A percentile compares a stretch with the other conserved stretches of the same genome.
phyloP scores from a whole-genome alignment of 2,329 filamentous ascomycete species.

The Hymenoscyphus albidus region DNA sequence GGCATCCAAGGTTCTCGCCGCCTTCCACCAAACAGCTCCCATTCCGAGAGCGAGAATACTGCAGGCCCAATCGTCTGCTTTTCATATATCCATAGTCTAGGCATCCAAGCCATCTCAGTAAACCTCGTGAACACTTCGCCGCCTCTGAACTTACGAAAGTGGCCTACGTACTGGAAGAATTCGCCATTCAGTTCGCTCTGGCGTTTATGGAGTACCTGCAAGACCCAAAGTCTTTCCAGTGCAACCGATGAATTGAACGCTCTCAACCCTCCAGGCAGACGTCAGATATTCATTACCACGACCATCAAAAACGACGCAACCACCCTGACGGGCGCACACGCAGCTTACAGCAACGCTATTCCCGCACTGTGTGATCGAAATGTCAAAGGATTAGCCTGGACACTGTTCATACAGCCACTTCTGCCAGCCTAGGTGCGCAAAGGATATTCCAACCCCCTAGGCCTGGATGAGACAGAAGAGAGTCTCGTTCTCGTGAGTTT shows the following conservation, averaged over 20 bases:
- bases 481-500: slow-evolving; percentile 6
- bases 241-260: slow-evolving; percentile 8
- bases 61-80: slow-evolving; percentile 9
- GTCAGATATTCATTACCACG: slow-evolving; percentile 35
- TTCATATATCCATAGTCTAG: slow-evolving; percentile 12
- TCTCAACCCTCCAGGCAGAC: slow-evolving; percentile 1
- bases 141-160: slow-evolving; percentile 4
- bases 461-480: slow-evolving; percentile 6
- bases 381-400: slow-evolving; percentile 19
- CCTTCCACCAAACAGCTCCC: slow-evolving; percentile 9
- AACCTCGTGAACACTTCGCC: not conserved
- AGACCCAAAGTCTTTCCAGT: slow-evolving; percentile 10
- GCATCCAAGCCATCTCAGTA: slow-evolving; percentile 10
- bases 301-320: slow-evolving; percentile 37
- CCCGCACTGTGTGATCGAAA: slow-evolving; percentile 29
- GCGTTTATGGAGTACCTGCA: slow-evolving; percentile 6
- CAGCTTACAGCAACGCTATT: slow-evolving; percentile 32
- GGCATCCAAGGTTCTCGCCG: slow-evolving; percentile 4
- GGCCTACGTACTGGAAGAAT: slow-evolving; percentile 6
- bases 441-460: not conserved
- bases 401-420: slow-evolving; percentile 3
- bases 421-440: slow-evolving; percentile 3
- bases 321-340: slow-evolving; percentile 32
- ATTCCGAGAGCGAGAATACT: slow-evolving; percentile 9
- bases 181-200: slow-evolving; percentile 6